Base-by-base conservation (phyloP, 805 yeast genomes). In the Grigorovia transvaalensis region DNA sequence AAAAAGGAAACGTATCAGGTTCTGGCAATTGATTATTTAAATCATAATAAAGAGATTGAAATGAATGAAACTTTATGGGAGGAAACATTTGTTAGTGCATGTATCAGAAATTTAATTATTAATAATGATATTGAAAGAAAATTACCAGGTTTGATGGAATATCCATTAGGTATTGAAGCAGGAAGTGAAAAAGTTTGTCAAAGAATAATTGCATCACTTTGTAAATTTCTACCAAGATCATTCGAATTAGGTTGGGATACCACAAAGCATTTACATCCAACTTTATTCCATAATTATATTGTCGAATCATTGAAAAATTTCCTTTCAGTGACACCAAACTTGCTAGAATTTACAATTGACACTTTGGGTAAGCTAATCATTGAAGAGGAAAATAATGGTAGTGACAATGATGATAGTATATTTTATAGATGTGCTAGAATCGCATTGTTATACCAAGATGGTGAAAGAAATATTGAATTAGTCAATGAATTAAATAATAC, bases 71-170 rank as follows among this genome's bases (percentile, higher is more conserved):
- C 61, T 3, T 43, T 76, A 33, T 84, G 90, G 90, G 73, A 71
- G 12, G 89, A 84, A 59, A 66, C 83, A 1, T 78, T 74, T 52
- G 82, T 80, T 2, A 79, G 85, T 35, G 70, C 76, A 17, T 59
- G 83, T 29, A 74, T 85, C 29, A 70, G 93, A 56, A 68, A 79
- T 9, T 60, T 82, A 9, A 55, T 75, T n/a, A 76, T 75, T 19
- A 71, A 78, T 44, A 80, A 75, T 52, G 81, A 80, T 56, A 69
- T 76, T 2, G 75, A 78, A 19, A 69, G 80, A 50, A 83, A 77
- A 56, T 57, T 80, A 12, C 82, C 86, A 0, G 87, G 85, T 0
- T 65, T 79, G 68, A 76, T 71, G 65, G 84, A 70, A 64, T 75
- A 68, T 57, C 76, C 75, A 48, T 75, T 69, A 4, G 62, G 67